phyloP scores from a whole-genome alignment of 495 filamentous ascomycete genomes.

The Hyaloscypha finlandica region DNA sequence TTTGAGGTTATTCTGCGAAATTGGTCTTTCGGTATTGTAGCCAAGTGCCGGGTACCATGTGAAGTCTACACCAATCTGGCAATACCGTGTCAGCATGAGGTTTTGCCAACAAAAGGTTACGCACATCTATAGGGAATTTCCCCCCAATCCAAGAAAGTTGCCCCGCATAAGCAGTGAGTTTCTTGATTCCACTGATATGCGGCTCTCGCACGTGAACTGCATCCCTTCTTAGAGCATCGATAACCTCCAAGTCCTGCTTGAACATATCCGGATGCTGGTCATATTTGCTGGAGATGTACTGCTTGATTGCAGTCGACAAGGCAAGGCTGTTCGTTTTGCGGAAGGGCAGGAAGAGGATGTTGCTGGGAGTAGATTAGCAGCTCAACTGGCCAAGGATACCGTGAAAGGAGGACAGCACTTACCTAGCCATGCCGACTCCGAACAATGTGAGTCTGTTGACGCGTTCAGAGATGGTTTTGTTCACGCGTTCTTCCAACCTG shows the following conservation, averaged over 20 bases:
- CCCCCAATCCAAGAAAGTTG: constrained; percentile 93
- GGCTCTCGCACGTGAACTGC: constrained; percentile 87
- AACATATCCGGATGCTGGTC: constrained; percentile 99
- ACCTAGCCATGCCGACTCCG: constrained; percentile 18
- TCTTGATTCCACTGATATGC: constrained; percentile 84
- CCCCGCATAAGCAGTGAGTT: constrained; percentile 84
- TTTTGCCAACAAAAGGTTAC: constrained; percentile 33
- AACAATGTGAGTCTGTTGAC: constrained; percentile 2
- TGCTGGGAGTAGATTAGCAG: constrained; percentile 31
- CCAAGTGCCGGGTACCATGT: constrained; percentile 93
- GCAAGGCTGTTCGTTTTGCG: constrained; percentile 77
- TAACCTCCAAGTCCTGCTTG: constrained; percentile 79
- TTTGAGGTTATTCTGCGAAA: constrained; percentile 87
- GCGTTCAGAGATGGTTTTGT: not conserved
- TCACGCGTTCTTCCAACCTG: constrained; percentile 9
- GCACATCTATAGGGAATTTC: constrained; percentile 95
- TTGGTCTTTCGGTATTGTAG: constrained; percentile 79
- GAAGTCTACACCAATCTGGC: constrained; percentile 90
- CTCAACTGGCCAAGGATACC: not conserved
- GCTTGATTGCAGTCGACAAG: constrained; percentile 80
- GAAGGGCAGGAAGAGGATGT: constrained; percentile 72
- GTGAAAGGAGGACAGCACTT: not conserved
- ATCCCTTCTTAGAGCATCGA: constrained; percentile 78
- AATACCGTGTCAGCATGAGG: constrained; percentile 29
- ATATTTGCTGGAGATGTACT: constrained; percentile 98